Evolutionary conservation across 306 rosid genomes (phyloP), one percentile per base, ranked within the genome.

Genomic region (Cucurbita maxima): DNA sequence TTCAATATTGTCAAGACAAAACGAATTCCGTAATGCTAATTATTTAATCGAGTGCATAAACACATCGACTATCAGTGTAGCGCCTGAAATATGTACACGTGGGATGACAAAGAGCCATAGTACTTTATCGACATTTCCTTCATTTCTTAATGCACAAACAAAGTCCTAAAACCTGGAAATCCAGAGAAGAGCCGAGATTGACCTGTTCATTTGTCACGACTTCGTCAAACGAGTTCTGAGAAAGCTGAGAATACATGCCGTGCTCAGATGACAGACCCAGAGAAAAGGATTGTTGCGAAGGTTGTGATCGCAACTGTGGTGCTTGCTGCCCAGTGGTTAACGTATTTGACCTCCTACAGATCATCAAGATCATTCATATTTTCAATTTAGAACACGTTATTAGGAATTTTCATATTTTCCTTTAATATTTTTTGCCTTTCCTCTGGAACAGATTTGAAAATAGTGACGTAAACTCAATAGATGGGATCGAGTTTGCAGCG

Each of bases 231-330:
- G 99, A 95, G 71, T 78, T 86, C 76, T 91, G 97, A 54, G 98
- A 94, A 80, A 89, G 81, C 81, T 90, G 96, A 84, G 96, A 86
- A 70, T 86, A 80, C 79, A 83, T 58, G 79, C 88, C 90, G 36
- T 78, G 96, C 85, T 89, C 97, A 80, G 97, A 93, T 6, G 96
- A 90, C 51, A 85, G 16, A 54, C 97, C 96, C 75, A 88, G 97
- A 56, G 99, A 95, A 77, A 84, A 81, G 64, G 99, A 91, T 78
- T 85, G 99, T 76, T 89, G 96, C 18, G 99, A 94, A 15, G 75
- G 87, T 75, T 94, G 97, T 10, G 97, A 89, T 22, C 95, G 92
- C 72, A 82, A 83, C 86, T 91, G 97, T 19, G 97, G 87, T 19
- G 79, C 81, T 83, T 88, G 95, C 76, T 85, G 69, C 81, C 97